Conservation (phyloP, 164 flowering plant genomes). For the Aristolochia fimbriata region DNA sequence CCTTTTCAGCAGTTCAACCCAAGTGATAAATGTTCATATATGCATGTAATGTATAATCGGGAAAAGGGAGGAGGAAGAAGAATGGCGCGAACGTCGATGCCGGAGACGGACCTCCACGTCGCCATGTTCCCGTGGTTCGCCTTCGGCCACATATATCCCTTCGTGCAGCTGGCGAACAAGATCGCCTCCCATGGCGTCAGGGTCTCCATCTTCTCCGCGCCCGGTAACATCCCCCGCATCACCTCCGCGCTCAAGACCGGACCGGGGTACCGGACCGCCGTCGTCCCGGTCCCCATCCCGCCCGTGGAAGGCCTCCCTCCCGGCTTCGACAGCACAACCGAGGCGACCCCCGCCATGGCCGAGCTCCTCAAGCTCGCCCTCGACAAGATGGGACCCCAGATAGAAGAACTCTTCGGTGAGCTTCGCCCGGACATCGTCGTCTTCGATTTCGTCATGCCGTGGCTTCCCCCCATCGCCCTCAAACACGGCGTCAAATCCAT, state of each 20-base stretch:
- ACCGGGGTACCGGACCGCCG: not conserved
- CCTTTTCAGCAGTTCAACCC: no score
- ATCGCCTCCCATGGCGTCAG: conserved; percentile 1
- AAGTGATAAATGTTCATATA: no score
- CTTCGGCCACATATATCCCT: conserved; percentile 12
- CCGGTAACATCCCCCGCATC: conserved; percentile 4
- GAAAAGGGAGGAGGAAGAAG: no score
- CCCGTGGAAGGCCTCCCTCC: conserved; percentile 19
- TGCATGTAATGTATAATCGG: no score
- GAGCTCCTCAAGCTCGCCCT: conserved; percentile 22
- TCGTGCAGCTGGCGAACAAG: conserved; percentile 9
- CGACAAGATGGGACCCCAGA: conserved; percentile 22
- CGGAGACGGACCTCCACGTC: conserved; percentile 1
- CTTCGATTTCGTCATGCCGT: no score
- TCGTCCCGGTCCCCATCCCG: conserved; percentile 9
- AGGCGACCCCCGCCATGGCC: conserved; percentile 3
- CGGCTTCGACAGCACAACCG: conserved; percentile 10
- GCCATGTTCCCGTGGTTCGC: conserved; percentile 11
- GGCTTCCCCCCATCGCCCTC: not conserved
- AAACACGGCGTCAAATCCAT: conserved; percentile 1
- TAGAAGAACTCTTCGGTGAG: conserved; percentile 12
- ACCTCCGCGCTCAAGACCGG: conserved; percentile 3
- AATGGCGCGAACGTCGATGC: no score
- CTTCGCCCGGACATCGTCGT: not conserved
- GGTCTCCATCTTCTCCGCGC: conserved; percentile 10